Conservation (phyloP, 768 basidiomycete species). For the Daedaleopsis sinensis region DNA sequence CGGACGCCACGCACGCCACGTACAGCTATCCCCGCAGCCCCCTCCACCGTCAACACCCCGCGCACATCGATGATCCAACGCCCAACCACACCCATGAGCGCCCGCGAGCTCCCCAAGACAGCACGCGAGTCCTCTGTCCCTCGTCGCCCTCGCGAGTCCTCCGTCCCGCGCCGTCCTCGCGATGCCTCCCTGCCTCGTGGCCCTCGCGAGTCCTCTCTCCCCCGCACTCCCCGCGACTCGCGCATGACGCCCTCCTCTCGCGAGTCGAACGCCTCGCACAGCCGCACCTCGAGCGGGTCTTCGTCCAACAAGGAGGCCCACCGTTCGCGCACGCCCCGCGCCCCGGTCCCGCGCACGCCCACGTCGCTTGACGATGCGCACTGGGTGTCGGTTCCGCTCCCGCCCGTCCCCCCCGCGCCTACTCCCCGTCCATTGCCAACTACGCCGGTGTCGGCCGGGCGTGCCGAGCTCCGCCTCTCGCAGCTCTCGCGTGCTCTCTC, state of each 20-base stretch:
- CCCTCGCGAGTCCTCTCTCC: background rate
- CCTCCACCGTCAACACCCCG: background rate
- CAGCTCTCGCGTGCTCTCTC: conserved; percentile 16
- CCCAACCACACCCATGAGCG: background rate
- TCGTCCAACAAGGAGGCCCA: no score
- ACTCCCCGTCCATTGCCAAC: conserved; percentile 6
- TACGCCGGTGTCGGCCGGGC: conserved; percentile 5
- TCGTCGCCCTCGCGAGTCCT: background rate
- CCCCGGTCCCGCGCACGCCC: conserved; percentile 15
- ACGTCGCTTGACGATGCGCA: conserved; percentile 17
- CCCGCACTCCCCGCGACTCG: background rate
- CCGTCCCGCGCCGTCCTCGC: background rate
- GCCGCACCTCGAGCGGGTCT: background rate
- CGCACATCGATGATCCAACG: background rate
- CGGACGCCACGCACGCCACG: background rate
- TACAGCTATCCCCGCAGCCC: background rate
- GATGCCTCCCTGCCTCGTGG: background rate
- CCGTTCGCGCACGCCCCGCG: conserved; percentile 1
- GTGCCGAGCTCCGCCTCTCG: conserved; percentile 12
- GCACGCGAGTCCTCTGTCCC: conserved; percentile 1
- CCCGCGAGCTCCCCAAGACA: background rate
- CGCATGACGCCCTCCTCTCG: background rate
- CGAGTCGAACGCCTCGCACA: background rate
- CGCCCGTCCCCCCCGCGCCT: background rate
- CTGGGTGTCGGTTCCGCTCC: conserved; percentile 7